Conservation (phyloP, 305 asterid genomes). For the Fraxinus nigra region DNA sequence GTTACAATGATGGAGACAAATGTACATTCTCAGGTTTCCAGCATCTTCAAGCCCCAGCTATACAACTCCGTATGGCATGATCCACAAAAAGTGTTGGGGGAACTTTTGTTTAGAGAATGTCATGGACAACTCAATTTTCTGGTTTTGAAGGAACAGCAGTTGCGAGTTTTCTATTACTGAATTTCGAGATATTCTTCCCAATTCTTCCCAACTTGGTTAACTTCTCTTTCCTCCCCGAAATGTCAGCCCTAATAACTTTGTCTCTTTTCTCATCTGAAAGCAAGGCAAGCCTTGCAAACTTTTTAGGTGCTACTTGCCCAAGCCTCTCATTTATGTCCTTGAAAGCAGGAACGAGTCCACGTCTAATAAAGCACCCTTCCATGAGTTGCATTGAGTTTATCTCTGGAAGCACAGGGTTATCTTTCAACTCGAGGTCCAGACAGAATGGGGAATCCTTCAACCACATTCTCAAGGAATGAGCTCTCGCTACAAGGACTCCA, state of each 20-base stretch:
- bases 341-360: slow-evolving; percentile 86
- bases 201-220: slow-evolving; percentile 42
- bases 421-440: slow-evolving; percentile 84
- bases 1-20: not conserved
- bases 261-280: slow-evolving; percentile 73
- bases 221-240: slow-evolving; percentile 62
- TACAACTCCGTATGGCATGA: not conserved
- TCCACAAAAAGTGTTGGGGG: not conserved
- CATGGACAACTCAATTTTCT: slow-evolving; percentile 16
- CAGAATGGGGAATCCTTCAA: slow-evolving; percentile 91
- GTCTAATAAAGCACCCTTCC: slow-evolving; percentile 79
- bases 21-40: not conserved
- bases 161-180: slow-evolving; percentile 35
- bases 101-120: not conserved
- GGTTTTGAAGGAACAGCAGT: slow-evolving; percentile 26
- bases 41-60: not conserved
- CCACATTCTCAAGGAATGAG: slow-evolving; percentile 88
- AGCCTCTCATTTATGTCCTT: slow-evolving; percentile 75
- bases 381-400: slow-evolving; percentile 76
- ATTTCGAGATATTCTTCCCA: slow-evolving; percentile 34
- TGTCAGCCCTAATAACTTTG: slow-evolving; percentile 53
- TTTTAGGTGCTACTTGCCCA: slow-evolving; percentile 71
- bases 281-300: slow-evolving; percentile 81
- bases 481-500: slow-evolving; percentile 82
- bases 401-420: slow-evolving; percentile 55